Evolutionary conservation across 768 basidiomycete genomes (phyloP).

Genomic region (Trametes cingulata): DNA sequence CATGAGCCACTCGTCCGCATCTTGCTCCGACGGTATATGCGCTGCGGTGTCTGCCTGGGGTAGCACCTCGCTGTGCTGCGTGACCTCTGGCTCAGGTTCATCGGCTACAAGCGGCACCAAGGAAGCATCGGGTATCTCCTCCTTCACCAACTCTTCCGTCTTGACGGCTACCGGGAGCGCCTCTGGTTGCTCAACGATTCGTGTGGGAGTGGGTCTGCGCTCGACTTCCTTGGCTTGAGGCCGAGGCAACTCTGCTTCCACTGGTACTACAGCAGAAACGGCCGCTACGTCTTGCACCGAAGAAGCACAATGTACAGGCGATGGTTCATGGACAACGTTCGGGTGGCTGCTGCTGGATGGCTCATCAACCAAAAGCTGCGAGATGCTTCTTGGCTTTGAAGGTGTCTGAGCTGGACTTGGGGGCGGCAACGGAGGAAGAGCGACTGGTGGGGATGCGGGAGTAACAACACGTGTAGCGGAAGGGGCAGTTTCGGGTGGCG

Average conservation of each 20-base stretch:
- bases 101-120: background rate
- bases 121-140: background rate
- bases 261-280: background rate
- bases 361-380: conserved; percentile 4
- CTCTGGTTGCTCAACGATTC: background rate
- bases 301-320: background rate
- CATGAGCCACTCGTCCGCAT: conserved; percentile 62
- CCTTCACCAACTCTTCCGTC: background rate
- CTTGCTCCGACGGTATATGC: conserved; percentile 36
- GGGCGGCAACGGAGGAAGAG: background rate
- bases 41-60: conserved; percentile 8
- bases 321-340: background rate
- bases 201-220: background rate
- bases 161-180: background rate
- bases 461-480: background rate
- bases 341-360: background rate
- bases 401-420: background rate
- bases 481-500: background rate
- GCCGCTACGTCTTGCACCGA: background rate
- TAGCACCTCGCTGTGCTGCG: background rate
- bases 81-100: background rate
- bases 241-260: background rate
- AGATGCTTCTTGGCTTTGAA: conserved; percentile 7
- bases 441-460: background rate
- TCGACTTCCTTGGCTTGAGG: background rate